phyloP scores from a whole-genome alignment of 768 basidiomycete genomes.

The Lentinula edodes region DNA sequence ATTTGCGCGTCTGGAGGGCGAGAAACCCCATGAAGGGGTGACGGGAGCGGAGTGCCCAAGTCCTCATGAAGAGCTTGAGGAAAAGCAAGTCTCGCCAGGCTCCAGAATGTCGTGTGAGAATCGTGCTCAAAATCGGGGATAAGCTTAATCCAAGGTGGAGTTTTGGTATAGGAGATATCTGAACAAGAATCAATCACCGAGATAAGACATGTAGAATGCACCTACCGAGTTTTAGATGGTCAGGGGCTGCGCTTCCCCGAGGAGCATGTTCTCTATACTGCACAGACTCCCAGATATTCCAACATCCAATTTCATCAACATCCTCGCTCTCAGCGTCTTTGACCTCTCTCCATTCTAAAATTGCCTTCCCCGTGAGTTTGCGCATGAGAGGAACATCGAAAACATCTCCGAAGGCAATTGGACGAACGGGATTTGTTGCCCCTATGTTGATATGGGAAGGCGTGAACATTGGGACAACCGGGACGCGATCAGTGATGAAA shows the following conservation, averaged over 20 bases:
- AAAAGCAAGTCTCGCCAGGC: constrained; percentile 40
- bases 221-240: constrained; percentile 36
- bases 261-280: constrained; percentile 33
- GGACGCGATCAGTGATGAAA: constrained; percentile 51
- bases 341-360: constrained; percentile 63
- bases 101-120: constrained; percentile 38
- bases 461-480: constrained; percentile 52
- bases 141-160: constrained; percentile 43
- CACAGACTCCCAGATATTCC: constrained; percentile 46
- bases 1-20: constrained; percentile 48
- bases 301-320: constrained; percentile 49
- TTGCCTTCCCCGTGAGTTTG: constrained; percentile 33
- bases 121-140: constrained; percentile 41
- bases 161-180: constrained; percentile 51
- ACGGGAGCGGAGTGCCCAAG: constrained; percentile 34
- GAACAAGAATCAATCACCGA: background rate
- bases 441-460: constrained; percentile 49
- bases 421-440: constrained; percentile 24
- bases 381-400: constrained; percentile 54
- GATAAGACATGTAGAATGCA: too few relatives aligned
- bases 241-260: constrained; percentile 30
- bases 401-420: constrained; percentile 52
- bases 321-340: constrained; percentile 38
- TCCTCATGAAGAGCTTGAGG: constrained; percentile 32
- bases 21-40: constrained; percentile 31